Percentiles rank a stretch among this genome's conserved stretches.
Evolutionary conservation across 2,329 filamentous ascomycete species (phyloP).

Genomic region (Claviceps capensis): DNA sequence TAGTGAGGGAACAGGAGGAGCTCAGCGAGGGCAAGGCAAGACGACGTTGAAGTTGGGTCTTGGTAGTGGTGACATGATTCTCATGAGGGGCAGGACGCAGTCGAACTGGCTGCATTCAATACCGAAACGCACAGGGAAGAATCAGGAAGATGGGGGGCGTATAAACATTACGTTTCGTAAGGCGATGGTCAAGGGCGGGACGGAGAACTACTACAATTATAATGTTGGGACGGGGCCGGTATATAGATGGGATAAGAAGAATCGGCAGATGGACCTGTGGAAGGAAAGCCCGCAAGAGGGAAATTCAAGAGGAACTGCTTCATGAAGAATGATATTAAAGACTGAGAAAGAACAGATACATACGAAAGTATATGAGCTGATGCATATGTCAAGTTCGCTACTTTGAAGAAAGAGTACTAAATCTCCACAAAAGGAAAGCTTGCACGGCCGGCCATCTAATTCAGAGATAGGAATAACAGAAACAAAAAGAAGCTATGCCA

Average conservation of each 20-base stretch:
- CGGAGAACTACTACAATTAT: constrained; percentile 74
- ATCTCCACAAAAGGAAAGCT: constrained; percentile 5
- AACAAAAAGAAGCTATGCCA: neutral
- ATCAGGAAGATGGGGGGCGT: constrained; percentile 46
- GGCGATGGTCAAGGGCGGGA: constrained; percentile 57
- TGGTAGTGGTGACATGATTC: constrained; percentile 59
- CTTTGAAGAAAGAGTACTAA: neutral
- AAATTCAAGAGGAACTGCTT: neutral
- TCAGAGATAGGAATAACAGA: neutral
- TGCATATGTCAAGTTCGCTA: neutral
- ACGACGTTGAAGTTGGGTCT: constrained; percentile 38
- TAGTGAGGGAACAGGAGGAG: constrained; percentile 11
- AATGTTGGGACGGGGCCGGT: constrained; percentile 60
- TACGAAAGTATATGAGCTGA: neutral
- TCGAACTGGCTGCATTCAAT: constrained; percentile 65
- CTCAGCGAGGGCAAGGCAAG: constrained; percentile 16
- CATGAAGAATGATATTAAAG: neutral
- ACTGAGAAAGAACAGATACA: neutral
- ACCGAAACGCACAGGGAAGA: constrained; percentile 56
- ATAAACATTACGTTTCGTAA: constrained; percentile 70
- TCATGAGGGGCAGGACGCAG: constrained; percentile 68
- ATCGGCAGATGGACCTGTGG: constrained; percentile 34
- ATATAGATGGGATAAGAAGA: constrained; percentile 51
- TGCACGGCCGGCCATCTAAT: neutral
- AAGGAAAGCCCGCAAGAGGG: constrained; percentile 9